Base-by-base conservation (phyloP, 2,329 filamentous ascomycete species). In the Diaporthe sp. region DNA sequence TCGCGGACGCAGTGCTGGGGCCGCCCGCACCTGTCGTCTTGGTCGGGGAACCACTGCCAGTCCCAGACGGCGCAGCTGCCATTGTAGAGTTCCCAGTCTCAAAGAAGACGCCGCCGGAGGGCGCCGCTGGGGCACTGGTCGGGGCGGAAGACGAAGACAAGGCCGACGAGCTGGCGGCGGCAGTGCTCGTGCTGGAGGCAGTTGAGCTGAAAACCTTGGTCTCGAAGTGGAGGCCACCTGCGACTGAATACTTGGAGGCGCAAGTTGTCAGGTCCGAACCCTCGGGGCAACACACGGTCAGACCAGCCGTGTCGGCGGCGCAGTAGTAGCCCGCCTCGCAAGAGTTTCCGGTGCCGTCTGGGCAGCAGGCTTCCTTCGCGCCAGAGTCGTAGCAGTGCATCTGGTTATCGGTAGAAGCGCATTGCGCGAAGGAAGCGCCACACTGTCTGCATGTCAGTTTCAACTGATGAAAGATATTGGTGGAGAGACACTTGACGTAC, bases 241-340 rank as follows among this genome's bases (percentile, higher is more conserved):
- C 83, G 71, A 89, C 82, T 58, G 81, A 82, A 77, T 87, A 88
- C 39, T 83, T 85, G 70, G 83, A 82, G 72, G 91, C 90, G 82
- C 91, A 93, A 59, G 87, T 82, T 35, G 81, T 82, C 65, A 91
- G 84, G 75, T 86, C 84, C 85, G 89, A 84, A 75, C 83, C 85
- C 56, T 91, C 82, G 55, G 90, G 89, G 82, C 91, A 93, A 85
- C 91, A 93, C 84, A 88, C 88, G 44, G 90, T 92, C 73, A 86
- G 83, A 71, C 83, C 81, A 58, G 81, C 78, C 70, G 82, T 80
- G 79, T 91, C 87, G 77, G 87, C 84, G n/a, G 89, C 87, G 84
- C 91, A 93, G 85, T 89, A 92, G 85, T 88, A 93, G 66, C 89
- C 90, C 22, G 83, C 81, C 42, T 90, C 87, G 81, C 91, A 93